Conservation (phyloP, 2,329 filamentous ascomycete species). For the Setomelanomma holmii region DNA sequence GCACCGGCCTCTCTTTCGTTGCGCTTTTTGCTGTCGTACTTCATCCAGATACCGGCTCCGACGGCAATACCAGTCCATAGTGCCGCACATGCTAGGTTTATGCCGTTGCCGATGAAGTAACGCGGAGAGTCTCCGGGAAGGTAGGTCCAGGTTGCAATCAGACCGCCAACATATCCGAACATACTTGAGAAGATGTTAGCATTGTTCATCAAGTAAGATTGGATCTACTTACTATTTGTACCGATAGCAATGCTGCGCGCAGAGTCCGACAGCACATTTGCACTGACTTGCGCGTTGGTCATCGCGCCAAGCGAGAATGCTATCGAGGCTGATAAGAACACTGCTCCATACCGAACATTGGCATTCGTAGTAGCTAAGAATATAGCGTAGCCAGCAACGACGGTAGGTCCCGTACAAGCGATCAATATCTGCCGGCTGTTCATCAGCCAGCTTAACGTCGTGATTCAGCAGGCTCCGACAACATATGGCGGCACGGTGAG, state of each 20-base stretch:
- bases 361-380: constrained; percentile 62
- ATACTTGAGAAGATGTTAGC: constrained; percentile 60
- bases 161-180: constrained; percentile 71
- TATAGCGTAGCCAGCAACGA: constrained; percentile 72
- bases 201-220: background rate
- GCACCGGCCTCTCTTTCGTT: constrained; percentile 60
- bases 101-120: constrained; percentile 71
- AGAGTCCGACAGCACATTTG: constrained; percentile 73
- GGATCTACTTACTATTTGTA: background rate
- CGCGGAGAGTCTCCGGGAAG: constrained; percentile 66
- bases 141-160: constrained; percentile 69
- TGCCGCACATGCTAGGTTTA: constrained; percentile 63
- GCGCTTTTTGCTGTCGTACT: constrained; percentile 64
- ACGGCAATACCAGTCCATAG: constrained; percentile 13
- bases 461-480: background rate
- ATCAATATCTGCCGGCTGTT: constrained; percentile 67
- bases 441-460: constrained; percentile 54
- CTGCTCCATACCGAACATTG: constrained; percentile 67
- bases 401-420: constrained; percentile 62
- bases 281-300: constrained; percentile 69
- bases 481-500: background rate
- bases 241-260: constrained; percentile 53
- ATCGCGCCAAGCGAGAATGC: constrained; percentile 68
- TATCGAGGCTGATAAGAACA: constrained; percentile 69
- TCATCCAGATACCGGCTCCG: constrained; percentile 64